Evolutionary conservation across 345 rosid genomes (phyloP).

Genomic region (Populus davidiana): DNA sequence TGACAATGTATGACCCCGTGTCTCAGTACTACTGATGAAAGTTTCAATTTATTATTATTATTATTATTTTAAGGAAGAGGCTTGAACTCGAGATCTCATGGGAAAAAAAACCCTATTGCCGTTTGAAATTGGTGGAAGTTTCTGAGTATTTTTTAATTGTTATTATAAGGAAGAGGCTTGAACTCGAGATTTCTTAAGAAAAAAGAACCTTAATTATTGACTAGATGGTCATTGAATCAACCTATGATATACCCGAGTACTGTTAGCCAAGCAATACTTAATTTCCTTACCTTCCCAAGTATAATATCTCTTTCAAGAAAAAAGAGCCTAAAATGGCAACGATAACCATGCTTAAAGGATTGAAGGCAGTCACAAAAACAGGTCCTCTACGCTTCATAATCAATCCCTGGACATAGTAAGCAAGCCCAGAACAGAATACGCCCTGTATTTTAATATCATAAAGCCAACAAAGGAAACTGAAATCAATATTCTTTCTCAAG

Average conservation of each 20-base stretch:
- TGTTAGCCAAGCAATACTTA: not conserved
- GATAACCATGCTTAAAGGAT: constrained; percentile 58
- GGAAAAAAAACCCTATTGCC: too few species aligned
- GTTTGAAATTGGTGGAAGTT: too few species aligned
- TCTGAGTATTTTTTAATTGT: too few species aligned
- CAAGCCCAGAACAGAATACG: constrained; percentile 47
- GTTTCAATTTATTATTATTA: not conserved
- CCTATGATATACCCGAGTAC: not conserved
- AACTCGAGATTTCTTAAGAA: too few species aligned
- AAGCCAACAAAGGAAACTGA: not conserved
- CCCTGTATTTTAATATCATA: constrained; percentile 40
- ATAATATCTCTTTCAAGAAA: constrained; percentile 47
- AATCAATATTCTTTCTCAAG: not conserved
- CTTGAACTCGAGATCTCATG: too few species aligned
- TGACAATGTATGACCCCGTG: not conserved
- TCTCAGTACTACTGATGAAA: not conserved
- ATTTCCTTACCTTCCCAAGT: constrained; percentile 43
- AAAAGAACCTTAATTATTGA: too few species aligned
- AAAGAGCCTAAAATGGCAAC: constrained; percentile 57
- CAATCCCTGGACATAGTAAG: constrained; percentile 60
- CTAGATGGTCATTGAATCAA: not conserved
- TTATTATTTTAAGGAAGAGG: too few species aligned
- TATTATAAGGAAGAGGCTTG: too few species aligned
- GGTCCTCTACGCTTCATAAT: constrained; percentile 63
- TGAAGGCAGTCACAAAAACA: constrained; percentile 67